phyloP scores from a whole-genome alignment of 441 rosid genomes.

The Omphalea diandra region DNA sequence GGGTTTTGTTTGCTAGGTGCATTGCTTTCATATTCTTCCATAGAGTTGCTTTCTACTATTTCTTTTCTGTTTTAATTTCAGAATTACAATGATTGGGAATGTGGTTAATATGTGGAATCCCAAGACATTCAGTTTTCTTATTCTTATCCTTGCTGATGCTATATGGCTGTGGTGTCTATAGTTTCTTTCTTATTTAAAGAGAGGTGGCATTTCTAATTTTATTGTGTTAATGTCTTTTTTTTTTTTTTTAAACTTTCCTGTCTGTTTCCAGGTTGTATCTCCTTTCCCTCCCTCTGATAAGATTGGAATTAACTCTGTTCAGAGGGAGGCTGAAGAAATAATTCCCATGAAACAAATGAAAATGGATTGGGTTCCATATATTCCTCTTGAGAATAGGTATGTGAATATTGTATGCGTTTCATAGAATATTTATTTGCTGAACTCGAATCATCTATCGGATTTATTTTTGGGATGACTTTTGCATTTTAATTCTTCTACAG shows the following conservation, averaged over 20 bases:
- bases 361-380: conserved; percentile 98
- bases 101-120: conserved; percentile 1
- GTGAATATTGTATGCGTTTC: conserved; percentile 17
- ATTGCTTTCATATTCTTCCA: not conserved
- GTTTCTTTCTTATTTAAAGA: not conserved
- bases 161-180: not conserved
- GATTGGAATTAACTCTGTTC: conserved; percentile 91
- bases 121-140: not conserved
- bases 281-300: conserved; percentile 97
- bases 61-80: not conserved
- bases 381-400: conserved; percentile 84
- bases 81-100: not conserved
- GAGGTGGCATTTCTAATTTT: not conserved
- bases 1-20: not conserved
- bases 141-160: not conserved
- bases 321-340: conserved; percentile 90
- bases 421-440: conserved; percentile 4
- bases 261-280: conserved; percentile 61
- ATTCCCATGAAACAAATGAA: conserved; percentile 97
- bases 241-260: not conserved
- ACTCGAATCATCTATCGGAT: too few species aligned
- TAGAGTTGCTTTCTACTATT: not conserved
- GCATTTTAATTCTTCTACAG: conserved; percentile 41
- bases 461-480: too few species aligned
- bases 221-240: not conserved